Percentiles rank a stretch among this genome's conserved stretches.
These are phyloP conservation scores for Aspergillus ibericus DNA, from an alignment of 2,329 filamentous ascomycete genomes.

Conservation along the genomic window DNA sequence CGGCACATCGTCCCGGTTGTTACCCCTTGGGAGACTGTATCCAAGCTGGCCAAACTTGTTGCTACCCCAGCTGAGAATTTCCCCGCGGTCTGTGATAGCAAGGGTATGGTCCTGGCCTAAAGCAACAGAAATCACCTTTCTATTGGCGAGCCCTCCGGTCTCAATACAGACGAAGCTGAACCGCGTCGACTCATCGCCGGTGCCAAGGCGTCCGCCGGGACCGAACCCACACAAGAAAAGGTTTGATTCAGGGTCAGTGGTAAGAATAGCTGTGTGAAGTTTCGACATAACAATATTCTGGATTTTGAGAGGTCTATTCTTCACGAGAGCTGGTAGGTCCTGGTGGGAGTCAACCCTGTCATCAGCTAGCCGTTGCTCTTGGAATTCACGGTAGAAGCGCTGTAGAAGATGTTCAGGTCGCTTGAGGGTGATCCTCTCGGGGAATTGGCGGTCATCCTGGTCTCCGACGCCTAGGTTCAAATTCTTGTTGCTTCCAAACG, in stretches of 20 bases:
- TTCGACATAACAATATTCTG: constrained; percentile 87
- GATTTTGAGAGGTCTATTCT: constrained; percentile 70
- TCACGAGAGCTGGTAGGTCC: constrained; percentile 71
- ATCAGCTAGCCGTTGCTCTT: constrained; percentile 42
- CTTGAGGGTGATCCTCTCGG: constrained; percentile 75
- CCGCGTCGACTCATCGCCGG: constrained; percentile 84
- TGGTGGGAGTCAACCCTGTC: constrained; percentile 22
- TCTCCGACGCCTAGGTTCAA: constrained; percentile 91
- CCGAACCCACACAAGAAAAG: constrained; percentile 92
- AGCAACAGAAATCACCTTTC: constrained; percentile 73
- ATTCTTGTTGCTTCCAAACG: constrained; percentile 97
- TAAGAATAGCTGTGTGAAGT: constrained; percentile 84
- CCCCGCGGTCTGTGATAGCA: constrained; percentile 80
- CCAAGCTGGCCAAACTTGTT: constrained; percentile 85
- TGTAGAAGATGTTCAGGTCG: constrained; percentile 76
- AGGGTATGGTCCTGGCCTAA: constrained; percentile 90
- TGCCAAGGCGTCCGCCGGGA: constrained; percentile 81
- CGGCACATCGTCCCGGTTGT: constrained; percentile 74
- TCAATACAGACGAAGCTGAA: constrained; percentile 85
- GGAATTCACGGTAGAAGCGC: constrained; percentile 69
- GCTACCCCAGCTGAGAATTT: constrained; percentile 91
- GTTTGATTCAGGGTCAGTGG: constrained; percentile 82
- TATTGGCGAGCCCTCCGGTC: constrained; percentile 69
- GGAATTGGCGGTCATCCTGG: constrained; percentile 89
- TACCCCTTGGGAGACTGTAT: constrained; percentile 67